Evolutionary conservation across 1,139 yeast species (phyloP), one percentile per base, ranked within the genome.

Genomic region (Geotrichum phurueaensis): DNA sequence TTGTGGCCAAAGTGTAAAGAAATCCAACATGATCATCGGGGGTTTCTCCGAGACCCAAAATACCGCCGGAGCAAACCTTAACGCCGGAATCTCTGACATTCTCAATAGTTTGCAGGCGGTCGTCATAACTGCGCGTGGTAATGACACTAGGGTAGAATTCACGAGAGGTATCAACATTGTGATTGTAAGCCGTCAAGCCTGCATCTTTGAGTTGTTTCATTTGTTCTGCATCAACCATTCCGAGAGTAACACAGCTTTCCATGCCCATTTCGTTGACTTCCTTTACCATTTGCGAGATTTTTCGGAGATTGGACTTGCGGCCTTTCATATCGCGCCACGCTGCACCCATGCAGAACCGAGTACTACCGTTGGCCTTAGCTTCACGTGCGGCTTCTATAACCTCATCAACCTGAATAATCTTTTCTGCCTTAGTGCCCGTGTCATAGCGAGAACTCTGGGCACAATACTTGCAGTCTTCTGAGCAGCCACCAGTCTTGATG

Each of bases 281-380:
- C 29, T 77, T 71, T 27, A 87, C 86, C 94, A 87, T 87, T 60
- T 83, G 81, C 22, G 84, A 77, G 61, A 87, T 85, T 66, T 78
- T 81, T 64, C 79, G 82, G 64, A 87, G 71, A 0, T 87, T 90
- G 27, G 84, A 81, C 70, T 86, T 87, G 57, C 95, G 77, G 10
- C 95, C 95, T 54, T 78, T 77, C 95, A 88, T 87, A 64, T 87
- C 94, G 70, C 96, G 79, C 94, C 94, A 88, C 1, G 95, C 96
- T 13, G 94, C 90, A 53, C 95, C 96, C 86, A 87, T 84, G 70
- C 96, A 87, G 69, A 87, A 87, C 63, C 96, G 77, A 0, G 95
- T 87, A 0, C 87, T 82, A 0, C 94, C 94, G 65, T 86, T 86
- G 5, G 69, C 75, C 67, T 86, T 85, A 5, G 95, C 94, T 58